Base-by-base conservation (phyloP, 192 early-diverging fungal species). In the Coemansia sp. region DNA sequence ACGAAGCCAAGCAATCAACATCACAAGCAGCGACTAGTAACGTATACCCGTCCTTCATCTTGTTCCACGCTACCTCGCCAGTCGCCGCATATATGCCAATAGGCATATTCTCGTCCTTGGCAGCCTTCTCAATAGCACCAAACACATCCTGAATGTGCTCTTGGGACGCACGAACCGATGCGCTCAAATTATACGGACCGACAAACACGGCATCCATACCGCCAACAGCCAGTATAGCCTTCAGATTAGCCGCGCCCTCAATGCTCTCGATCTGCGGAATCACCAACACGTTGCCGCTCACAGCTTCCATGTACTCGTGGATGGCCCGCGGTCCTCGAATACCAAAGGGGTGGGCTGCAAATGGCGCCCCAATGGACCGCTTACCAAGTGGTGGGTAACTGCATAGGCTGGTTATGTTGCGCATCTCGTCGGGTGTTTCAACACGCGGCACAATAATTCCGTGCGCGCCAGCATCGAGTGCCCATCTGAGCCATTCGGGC, bases 241-340 rank as follows among this genome's bases (percentile, higher is more conserved):
- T 47, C 70, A 84, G 59, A 53, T 84, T 84, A 2, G 28, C 42
- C 11, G 65, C 82, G 14, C 69, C 82, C 62, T 84, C 77, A 5
- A 69, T 71, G n/a, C 70, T 73, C 65, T 79, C 82, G 19, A 84
- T 84, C 74, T 84, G 77, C 26, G 82, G 82, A 47, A 84, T 84
- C 40, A 84, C 74, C 61, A 84, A 30, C 3, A 84, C 68, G 17
- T 79, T 70, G 37, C 57, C 61, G 67, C 72, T 76, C 37, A 72
- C 71, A 3, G 59, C 5, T 2, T 61, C 82, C 19, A 75, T 62
- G 40, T 84, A 79, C 49, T 79, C 82, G 30, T 33, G 37, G 68
- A 83, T 65, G 1, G 77, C 74, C 10, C 70, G 73, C 23, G 69
- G 70, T 4, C 77, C 77, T 10, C 73, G 69, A 57, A 78, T 44